Evolutionary conservation across 23 red algal genomes (phyloP), one percentile per base, ranked within the genome.

Genomic region (Gracilariopsis chorda): DNA sequence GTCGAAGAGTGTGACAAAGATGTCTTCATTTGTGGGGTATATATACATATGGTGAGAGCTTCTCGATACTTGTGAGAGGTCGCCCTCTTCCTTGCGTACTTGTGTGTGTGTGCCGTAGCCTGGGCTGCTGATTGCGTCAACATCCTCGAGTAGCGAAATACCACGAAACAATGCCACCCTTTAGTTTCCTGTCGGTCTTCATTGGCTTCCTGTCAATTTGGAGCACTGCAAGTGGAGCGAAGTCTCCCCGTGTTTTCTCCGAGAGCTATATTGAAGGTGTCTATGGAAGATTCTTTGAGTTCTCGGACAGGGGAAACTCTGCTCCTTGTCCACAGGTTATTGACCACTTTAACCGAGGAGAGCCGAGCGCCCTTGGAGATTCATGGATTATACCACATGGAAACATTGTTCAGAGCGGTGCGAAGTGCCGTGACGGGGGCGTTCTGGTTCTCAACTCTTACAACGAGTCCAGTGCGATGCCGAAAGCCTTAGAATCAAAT

Each of bases 231-330:
- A 16, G 14, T 25, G 82, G 45, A 53, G 59, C 19, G 11, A 53
- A 71, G 71, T 51, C 62, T 11, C 60, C 82, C 29, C 82, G 82
- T 58, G 82, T 71, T 24, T 86, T 86, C 62, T 86, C 82, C 32
- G 60, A 86, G 51, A 65, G 46, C 59, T 86, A 69, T 48, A 86
- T 86, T 70, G 62, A 86, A 55, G 82, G 82, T 2, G 40, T 86
- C 13, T 86, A 86, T 27, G 82, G 82, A 52, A 64, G 82, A 71
- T 86, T 86, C 82, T 86, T 86, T 25, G 82, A 86, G 34, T 71
- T 86, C 29, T 51, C 59, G 25, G 60, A 86, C 23, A 17, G 53
- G 42, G 82, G 82, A 32, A 86, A 86, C 59, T 69, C 82, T 23
- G 82, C 59, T 44, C 57, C 58, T 51, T 86, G 82, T 48, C 82